Evolutionary conservation across 2,329 filamentous ascomycete species (phyloP).

Genomic region (Alternaria tenuissima): DNA sequence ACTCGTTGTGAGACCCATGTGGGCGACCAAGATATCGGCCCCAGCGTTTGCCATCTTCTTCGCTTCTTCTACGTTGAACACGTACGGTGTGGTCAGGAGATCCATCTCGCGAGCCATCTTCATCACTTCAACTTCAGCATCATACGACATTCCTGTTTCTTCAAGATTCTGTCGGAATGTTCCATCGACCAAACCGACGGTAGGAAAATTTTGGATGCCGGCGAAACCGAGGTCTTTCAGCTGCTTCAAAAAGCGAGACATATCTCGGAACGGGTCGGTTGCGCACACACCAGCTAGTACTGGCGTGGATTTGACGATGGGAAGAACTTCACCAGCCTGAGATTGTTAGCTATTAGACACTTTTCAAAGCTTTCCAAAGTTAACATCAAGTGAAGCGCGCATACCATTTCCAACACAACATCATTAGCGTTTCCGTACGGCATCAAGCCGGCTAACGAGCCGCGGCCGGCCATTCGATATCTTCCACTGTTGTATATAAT

Average conservation of each 20-base stretch:
- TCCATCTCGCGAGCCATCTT: constrained; percentile 65
- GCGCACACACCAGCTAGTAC: constrained; percentile 76
- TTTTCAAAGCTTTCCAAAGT: too few species aligned
- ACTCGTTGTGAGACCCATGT: constrained; percentile 72
- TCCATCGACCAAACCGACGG: constrained; percentile 74
- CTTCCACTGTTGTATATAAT: constrained; percentile 77
- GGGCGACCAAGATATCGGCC: constrained; percentile 72
- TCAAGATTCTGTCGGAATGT: constrained; percentile 72
- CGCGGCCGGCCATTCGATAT: constrained; percentile 76
- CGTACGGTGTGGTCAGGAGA: constrained; percentile 74
- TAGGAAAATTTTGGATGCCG: constrained; percentile 78
- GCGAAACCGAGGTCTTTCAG: constrained; percentile 70
- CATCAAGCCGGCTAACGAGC: constrained; percentile 74
- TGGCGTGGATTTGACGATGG: constrained; percentile 68
- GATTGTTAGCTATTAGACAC: not conserved
- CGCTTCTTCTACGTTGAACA: constrained; percentile 70
- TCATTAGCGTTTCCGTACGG: constrained; percentile 76
- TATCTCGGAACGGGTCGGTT: constrained; percentile 73
- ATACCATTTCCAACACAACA: constrained; percentile 72
- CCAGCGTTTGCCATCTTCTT: constrained; percentile 69
- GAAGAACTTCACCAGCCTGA: constrained; percentile 70
- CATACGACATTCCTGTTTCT: constrained; percentile 76
- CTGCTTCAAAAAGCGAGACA: constrained; percentile 67
- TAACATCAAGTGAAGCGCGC: not conserved
- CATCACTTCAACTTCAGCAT: constrained; percentile 72